Evolutionary conservation across 306 rosid genomes (phyloP).

Genomic region (Argentina anserina): DNA sequence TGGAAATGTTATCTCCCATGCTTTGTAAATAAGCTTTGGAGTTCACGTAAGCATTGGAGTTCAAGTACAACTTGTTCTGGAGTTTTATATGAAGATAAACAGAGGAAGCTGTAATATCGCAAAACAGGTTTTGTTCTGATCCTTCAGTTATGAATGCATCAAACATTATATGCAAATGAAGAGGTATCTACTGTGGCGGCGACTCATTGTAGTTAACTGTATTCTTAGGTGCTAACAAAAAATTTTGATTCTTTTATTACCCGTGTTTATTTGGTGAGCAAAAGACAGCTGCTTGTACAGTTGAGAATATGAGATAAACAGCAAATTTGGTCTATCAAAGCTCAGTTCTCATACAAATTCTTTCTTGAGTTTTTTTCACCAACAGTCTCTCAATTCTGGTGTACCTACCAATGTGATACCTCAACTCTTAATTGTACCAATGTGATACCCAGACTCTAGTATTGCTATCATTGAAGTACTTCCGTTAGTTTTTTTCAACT

Average conservation of each 20-base stretch:
- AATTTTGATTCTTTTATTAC: background rate
- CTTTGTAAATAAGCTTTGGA: background rate
- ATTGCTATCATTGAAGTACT: too few relatives aligned
- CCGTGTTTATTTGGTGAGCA: background rate
- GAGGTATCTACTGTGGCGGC: background rate
- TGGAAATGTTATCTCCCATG: background rate
- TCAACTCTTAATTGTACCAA: too few relatives aligned
- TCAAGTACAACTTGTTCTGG: conserved; percentile 4
- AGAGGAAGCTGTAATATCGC: background rate
- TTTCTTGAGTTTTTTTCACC: too few relatives aligned
- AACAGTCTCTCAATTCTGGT: too few relatives aligned
- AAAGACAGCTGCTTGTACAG: conserved; percentile 1
- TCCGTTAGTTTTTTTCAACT: too few relatives aligned
- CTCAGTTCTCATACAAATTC: too few relatives aligned
- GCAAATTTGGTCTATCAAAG: background rate
- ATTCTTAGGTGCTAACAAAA: background rate
- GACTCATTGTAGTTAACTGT: background rate
- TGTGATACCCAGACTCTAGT: too few relatives aligned
- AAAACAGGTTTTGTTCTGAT: background rate
- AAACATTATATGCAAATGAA: background rate
- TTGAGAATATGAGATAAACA: background rate
- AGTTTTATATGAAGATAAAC: conserved; percentile 5
- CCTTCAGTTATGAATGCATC: conserved; percentile 3
- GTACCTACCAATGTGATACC: too few relatives aligned
- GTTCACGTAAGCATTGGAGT: conserved; percentile 1